Evolutionary conservation across 2,329 filamentous ascomycete species (phyloP).

Genomic region (Botrytis hyacinthi): DNA sequence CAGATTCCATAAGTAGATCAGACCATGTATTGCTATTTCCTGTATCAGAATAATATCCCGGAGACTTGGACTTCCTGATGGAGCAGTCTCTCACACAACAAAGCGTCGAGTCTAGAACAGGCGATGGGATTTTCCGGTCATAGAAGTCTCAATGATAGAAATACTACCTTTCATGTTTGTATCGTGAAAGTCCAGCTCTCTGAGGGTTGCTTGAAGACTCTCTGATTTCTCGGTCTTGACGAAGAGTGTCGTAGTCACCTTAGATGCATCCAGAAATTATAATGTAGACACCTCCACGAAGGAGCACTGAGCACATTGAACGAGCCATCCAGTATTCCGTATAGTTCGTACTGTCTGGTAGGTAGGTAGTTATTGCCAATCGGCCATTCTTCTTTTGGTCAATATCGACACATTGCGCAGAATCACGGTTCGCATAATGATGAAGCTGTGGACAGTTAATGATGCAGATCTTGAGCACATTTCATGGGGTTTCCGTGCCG

Average conservation of each 20-base stretch:
- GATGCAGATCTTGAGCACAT: neutral
- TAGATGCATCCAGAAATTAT: neutral
- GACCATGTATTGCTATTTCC: neutral
- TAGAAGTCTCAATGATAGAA: neutral
- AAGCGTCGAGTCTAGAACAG: constrained; percentile 2
- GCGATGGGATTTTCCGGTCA: constrained; percentile 1
- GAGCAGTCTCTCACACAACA: neutral
- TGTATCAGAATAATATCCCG: neutral
- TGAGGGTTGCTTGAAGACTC: no score
- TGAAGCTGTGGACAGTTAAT: neutral
- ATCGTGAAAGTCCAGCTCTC: neutral
- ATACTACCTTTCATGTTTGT: neutral
- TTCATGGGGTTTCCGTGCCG: neutral
- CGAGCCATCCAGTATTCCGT: neutral
- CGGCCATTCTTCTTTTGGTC: neutral
- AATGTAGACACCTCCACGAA: neutral
- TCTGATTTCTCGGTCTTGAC: neutral
- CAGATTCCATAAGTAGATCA: neutral
- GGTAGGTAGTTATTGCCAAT: no score
- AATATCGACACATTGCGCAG: neutral
- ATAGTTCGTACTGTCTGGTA: neutral
- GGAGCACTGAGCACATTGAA: neutral
- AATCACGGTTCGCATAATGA: neutral
- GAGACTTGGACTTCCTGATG: neutral
- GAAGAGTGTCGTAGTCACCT: neutral